These are phyloP conservation scores for Hypsizygus ulmarius DNA, from an alignment of 1,284 basidiomycete genomes.

Conservation along the genomic window DNA sequence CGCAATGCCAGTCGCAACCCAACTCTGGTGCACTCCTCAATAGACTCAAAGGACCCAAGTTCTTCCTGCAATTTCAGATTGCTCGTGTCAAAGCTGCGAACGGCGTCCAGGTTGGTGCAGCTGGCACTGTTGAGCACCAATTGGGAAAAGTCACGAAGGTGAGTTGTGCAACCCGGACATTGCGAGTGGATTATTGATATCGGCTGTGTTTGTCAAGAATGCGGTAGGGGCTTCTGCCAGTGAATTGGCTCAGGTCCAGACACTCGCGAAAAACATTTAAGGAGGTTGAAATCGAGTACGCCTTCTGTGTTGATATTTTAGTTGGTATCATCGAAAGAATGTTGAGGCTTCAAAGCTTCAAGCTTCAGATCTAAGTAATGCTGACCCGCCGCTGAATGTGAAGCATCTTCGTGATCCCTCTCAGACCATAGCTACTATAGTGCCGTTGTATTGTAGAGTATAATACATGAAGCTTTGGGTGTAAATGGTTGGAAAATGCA, in stretches of 20 bases:
- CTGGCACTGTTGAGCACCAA: slow-evolving; percentile 28
- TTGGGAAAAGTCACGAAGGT: slow-evolving; percentile 27
- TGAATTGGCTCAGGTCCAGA: slow-evolving; percentile 3
- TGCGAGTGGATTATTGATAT: background rate
- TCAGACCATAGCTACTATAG: too few species aligned
- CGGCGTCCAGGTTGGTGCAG: slow-evolving; percentile 22
- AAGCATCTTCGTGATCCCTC: too few species aligned
- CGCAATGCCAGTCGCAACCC: slow-evolving; percentile 23
- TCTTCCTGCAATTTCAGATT: slow-evolving; percentile 32
- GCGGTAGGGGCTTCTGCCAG: slow-evolving; percentile 4
- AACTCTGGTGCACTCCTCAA: slow-evolving; percentile 20
- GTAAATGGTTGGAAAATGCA: too few species aligned
- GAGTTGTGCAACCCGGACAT: background rate
- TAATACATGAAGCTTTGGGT: too few species aligned
- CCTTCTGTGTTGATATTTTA: too few species aligned
- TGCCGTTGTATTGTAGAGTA: too few species aligned
- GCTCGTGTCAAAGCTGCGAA: slow-evolving; percentile 26
- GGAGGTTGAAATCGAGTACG: too few species aligned
- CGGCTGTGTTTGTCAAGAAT: background rate
- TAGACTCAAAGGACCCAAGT: slow-evolving; percentile 29
- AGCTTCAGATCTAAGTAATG: too few species aligned
- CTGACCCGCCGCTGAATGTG: too few species aligned
- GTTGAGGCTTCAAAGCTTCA: too few species aligned
- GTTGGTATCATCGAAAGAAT: too few species aligned
- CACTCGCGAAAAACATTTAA: background rate